Percentiles rank a stretch among this genome's conserved stretches.
These are phyloP conservation scores for Populus tremula DNA, from an alignment of 345 rosid species.

Conservation along the genomic window DNA sequence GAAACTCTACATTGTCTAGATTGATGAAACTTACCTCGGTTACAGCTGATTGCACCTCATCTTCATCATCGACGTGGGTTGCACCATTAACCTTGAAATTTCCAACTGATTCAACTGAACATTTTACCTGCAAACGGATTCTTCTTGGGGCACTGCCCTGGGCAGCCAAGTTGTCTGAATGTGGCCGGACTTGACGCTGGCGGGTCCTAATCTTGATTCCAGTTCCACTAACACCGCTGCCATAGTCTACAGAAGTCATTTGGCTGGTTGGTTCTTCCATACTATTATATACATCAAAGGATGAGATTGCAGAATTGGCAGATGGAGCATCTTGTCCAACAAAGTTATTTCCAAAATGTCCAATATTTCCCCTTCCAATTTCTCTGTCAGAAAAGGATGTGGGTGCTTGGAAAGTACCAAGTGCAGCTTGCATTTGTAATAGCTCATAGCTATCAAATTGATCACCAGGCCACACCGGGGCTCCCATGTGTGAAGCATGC, in stretches of 20 bases:
- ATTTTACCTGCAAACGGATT: slow-evolving; percentile 42
- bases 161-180: slow-evolving; percentile 18
- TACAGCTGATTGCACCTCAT: slow-evolving; percentile 38
- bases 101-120: background rate
- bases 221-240: slow-evolving; percentile 30
- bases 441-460: slow-evolving; percentile 32
- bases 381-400: slow-evolving; percentile 23
- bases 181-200: slow-evolving; percentile 31
- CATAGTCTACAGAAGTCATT: slow-evolving; percentile 27
- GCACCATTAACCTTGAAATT: slow-evolving; percentile 16
- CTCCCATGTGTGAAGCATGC: slow-evolving; percentile 21
- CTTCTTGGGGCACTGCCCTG: slow-evolving; percentile 74
- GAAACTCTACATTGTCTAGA: background rate
- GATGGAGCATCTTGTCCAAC: slow-evolving; percentile 35
- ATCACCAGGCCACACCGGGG: slow-evolving; percentile 23
- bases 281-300: slow-evolving; percentile 27
- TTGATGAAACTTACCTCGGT: slow-evolving; percentile 41
- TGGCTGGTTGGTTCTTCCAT: slow-evolving; percentile 33
- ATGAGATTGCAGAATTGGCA: slow-evolving; percentile 36
- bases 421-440: slow-evolving; percentile 37
- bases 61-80: slow-evolving; percentile 32
- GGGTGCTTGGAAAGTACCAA: slow-evolving; percentile 28
- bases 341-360: slow-evolving; percentile 17
- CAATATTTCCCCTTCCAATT: slow-evolving; percentile 17
- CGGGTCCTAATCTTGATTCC: slow-evolving; percentile 53